Evolutionary conservation across 2,329 filamentous ascomycete species (phyloP), one percentile per base, ranked within the genome.

Genomic region (Fonsecaea pugnacius): DNA sequence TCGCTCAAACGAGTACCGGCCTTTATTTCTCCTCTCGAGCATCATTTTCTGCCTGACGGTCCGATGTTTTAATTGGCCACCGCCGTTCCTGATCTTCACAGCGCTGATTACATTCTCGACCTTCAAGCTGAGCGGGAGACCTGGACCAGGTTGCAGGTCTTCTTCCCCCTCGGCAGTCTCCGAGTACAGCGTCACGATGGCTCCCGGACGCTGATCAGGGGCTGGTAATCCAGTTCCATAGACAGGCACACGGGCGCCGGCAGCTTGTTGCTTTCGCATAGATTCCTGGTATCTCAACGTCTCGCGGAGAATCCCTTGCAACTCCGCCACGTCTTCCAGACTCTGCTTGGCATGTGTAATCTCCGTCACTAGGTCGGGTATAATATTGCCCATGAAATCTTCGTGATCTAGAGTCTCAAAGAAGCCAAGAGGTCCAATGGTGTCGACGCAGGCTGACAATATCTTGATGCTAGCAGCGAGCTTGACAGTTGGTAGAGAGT

Each of bases 1-100:
- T 77, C 87, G 86, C 79, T 96, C 92, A 69, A 94, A 84, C 53
- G 90, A 91, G 79, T 97, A 96, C 70, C 89, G 87, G 62, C 90
- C 90, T 67, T 93, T 89, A 74, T 88, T 89, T 78, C 91, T 90
- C 74, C 90, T 91, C 73, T 90, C 86, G 75, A 96, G 78, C 76
- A 90, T 87, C 18, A 90, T 91, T 64, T 89, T 87, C 78, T 96
- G 90, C 76, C 92, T 83, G 70, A 80, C 82, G 71, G 83, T 92
- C 70, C 91, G 85, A 75, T 85, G 80, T 67, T 88, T 83, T 46
- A 91, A 80, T 79, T 92, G 89, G 18, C 91, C 91, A 81, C 70
- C 88, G 80, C 70, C 90, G 79, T 84, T 91, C 61, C 78, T 75
- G 36, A 83, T 74, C 70, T 83, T 84, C 21, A 76, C 77, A 63